Base-by-base conservation (phyloP, 352 stramenopile genomes). In the Plasmopara halstedii region DNA sequence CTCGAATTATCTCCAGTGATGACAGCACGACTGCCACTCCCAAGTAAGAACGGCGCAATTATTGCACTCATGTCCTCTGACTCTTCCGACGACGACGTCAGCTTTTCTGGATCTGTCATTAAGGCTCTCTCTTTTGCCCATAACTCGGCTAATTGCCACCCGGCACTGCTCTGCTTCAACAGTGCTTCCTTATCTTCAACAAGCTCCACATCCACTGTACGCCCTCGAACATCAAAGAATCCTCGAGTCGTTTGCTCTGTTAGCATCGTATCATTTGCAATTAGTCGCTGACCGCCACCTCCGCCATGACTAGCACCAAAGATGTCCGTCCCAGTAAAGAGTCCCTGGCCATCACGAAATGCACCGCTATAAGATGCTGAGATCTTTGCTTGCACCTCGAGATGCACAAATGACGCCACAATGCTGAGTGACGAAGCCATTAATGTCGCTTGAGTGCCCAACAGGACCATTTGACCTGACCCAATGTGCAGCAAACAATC, bases 321-420 rank as follows among this genome's bases (percentile, higher is more conserved):
- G 11, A 54, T 42, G 11, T 58, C 62, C 2, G 63, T 66, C 3
- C 73, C 73, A 2, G 62, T 53, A 36, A 67, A 73, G 4, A 73
- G 20, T 8, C 72, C 61, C n/a, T 38, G 19, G 1, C 37, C 26
- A 22, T 49, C 47, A n/a, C 56, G 50, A 13, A 64, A 72, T 11
- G 55, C 41, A 15, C 56, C 58, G 25, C 51, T 66, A 27, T 75
- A 84, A 0, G 59, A 51, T 15, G 67, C 64, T 0, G 51, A 42
- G 14, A 88, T 42, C 14, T 51, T 25, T 7, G 73, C 64, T 26
- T 62, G 25, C 13, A 32, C 26, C 34, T 82, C 76, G 6, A 88
- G 11, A 4, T 76, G 76, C 37, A 88, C 76, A 31, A 79, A 85
- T 25, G 73, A 67, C 6, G 76, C 73, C 42, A 79, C 68, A 7